Evolutionary conservation across 768 basidiomycete genomes (phyloP).

Genomic region (Hericium erinaceus): DNA sequence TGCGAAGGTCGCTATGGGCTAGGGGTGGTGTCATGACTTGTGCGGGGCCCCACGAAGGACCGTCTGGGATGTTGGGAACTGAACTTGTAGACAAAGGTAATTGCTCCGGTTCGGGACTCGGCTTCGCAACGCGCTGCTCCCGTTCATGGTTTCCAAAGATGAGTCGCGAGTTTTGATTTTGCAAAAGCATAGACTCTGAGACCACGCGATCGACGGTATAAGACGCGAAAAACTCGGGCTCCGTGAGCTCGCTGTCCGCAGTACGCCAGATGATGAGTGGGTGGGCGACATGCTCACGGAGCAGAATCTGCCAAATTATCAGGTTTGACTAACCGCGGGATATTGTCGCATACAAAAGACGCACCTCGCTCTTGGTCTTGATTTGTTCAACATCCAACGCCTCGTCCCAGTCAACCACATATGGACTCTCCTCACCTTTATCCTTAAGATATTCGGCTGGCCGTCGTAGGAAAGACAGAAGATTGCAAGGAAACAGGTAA

Average conservation of each 20-base stretch:
- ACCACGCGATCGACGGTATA: constrained; percentile 10
- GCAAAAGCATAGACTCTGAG: constrained; percentile 11
- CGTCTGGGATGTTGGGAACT: background rate
- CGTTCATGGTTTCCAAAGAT: background rate
- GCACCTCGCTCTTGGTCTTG: constrained; percentile 63
- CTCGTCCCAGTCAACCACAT: constrained; percentile 61
- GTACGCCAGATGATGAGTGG: constrained; percentile 12
- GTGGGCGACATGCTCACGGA: constrained; percentile 10
- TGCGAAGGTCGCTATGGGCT: constrained; percentile 6
- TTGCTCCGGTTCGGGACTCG: background rate
- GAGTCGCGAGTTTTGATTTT: constrained; percentile 9
- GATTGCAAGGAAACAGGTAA: constrained; percentile 87
- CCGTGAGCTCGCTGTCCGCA: constrained; percentile 7
- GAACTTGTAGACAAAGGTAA: background rate
- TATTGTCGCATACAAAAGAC: constrained; percentile 7
- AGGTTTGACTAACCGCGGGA: background rate
- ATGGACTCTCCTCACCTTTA: constrained; percentile 44
- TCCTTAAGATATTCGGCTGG: constrained; percentile 57
- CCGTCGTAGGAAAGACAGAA: constrained; percentile 66
- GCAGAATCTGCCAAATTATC: constrained; percentile 4
- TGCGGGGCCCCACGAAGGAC: background rate
- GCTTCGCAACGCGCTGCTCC: background rate
- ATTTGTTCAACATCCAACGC: constrained; percentile 62
- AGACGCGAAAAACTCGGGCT: constrained; percentile 5
- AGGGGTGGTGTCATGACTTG: background rate